Base-by-base conservation (phyloP, 768 basidiomycete genomes). In the Rhodotorula sphaerocarpa region DNA sequence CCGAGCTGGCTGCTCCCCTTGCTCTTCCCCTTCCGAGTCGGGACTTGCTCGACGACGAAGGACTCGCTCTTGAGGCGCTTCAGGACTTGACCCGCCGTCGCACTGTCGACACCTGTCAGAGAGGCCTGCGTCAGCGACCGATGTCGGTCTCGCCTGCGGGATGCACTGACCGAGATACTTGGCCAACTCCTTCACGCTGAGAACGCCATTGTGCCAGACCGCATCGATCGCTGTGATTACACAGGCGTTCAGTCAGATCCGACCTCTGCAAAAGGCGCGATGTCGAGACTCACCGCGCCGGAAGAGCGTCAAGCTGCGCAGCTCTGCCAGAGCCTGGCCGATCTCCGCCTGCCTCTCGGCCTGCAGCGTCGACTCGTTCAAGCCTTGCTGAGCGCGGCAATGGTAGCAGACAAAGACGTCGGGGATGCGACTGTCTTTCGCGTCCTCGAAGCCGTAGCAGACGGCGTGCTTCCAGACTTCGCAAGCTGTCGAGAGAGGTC, bases 341-440 rank as follows among this genome's bases (percentile, higher is more conserved):
- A 68, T 61, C 46, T 68, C 62, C 25, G 21, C 47, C 36, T 44
- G 42, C n/a, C 62, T 44, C 9, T 31, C 28, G 5, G 41, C 30
- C 33, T 64, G 44, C 43, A 41, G n/a, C 3, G 46, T 4, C 4
- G 57, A 41, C 0, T 54, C 66, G 7, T 25, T 23, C 20, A 18
- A 25, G 3, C 31, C 59, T 1, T 10, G 12, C 15, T 34, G 20
- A 34, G 57, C 56, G 18, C 52, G 55, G 53, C 67, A 68, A 39
- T 43, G 62, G 43, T 63, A 68, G 48, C 67, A 68, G 31, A 36
- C 34, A 39, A 68, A 68, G 30, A 45, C 25, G 28, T 57, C 59
- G 45, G 67, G 59, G 30, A 68, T 20, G 33, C 51, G 27, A 3
- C 18, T n/a, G 46, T 50, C 47, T 1, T 54, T 7, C n/a, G 14